Evolutionary conservation across 306 rosid genomes (phyloP).

Genomic region (Castanospermum australe): DNA sequence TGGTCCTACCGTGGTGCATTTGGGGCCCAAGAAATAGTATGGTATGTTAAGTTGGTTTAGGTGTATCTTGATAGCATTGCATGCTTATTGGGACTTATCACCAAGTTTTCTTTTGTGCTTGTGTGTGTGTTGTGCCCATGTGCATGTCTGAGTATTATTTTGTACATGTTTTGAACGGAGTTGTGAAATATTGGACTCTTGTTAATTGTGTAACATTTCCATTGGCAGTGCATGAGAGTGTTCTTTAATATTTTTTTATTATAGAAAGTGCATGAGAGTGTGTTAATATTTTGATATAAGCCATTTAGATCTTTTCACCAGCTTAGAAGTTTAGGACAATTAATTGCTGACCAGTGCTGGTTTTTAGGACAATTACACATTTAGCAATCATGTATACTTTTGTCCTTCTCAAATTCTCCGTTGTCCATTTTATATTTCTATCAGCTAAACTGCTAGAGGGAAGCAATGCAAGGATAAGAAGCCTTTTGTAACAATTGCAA

Average conservation of each 20-base stretch:
- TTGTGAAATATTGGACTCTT: neutral
- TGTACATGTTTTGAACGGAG: neutral
- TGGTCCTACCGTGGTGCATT: neutral
- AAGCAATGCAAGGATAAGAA: neutral
- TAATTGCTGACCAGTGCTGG: neutral
- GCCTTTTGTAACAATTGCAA: neutral
- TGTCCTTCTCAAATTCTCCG: neutral
- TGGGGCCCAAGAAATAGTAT: neutral
- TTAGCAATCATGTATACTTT: neutral
- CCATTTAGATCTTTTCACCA: neutral
- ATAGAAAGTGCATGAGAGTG: neutral
- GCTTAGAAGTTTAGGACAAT: neutral
- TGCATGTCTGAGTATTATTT: neutral
- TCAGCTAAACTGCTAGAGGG: neutral
- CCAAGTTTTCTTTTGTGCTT: neutral
- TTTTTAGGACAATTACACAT: neutral
- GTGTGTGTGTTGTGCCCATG: neutral
- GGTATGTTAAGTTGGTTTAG: neutral
- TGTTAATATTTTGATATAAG: neutral
- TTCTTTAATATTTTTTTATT: too few species aligned
- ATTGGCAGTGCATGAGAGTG: neutral
- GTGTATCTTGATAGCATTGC: conserved; percentile 2
- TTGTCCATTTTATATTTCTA: neutral
- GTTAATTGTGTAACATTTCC: neutral
- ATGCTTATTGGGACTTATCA: neutral